Base-by-base conservation (phyloP, 192 early-diverging fungal species). In the Pilobolus umbonatus region DNA sequence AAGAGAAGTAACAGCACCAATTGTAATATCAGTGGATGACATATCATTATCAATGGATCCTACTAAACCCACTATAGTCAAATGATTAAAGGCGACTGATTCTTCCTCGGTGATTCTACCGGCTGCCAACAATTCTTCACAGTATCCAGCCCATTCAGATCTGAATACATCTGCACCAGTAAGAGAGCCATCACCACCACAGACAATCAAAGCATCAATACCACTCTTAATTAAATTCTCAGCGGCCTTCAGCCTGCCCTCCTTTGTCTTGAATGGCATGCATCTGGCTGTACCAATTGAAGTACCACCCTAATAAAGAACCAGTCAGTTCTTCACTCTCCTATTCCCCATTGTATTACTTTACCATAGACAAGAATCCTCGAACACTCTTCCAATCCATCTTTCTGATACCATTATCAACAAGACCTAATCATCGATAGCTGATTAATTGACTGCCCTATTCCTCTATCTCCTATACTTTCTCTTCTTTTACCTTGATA, bases 21-120 rank as follows among this genome's bases (percentile, higher is more conserved):
- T 96, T 3, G 96, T 98, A 67, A 96, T 92, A 60, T 98, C 96
- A 5, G 88, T 86, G n/a, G 76, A 80, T 28, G 83, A 83, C 80
- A 90, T 81, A 67, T 98, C 96, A 55, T 98, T 98, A 73, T 98
- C 96, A 65, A 98, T 98, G 5, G 90, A 92, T 15, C 96, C 94
- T 8, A 98, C 96, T 51, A 98, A 74, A 5, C 96, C 96, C 5
- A 98, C 96, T 66, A 98, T 95, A 32, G 88, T 93, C 49, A 98
- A 78, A 55, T 88, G 74, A 3, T 80, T 67, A 63, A 85, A 80
- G 21, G 72, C 65, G 14, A 68, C 63, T 22, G 76, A 88, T 19
- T 89, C 80, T 14, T 80, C 81, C n/a, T 61, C 25, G 0, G 73
- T 83, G 34, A 96, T 76, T 38, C 46, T 11, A 10, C 52, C 58